Evolutionary conservation across 129 eudicot species (phyloP), one percentile per base, ranked within the genome.

Genomic region (Pittosporum tobira): DNA sequence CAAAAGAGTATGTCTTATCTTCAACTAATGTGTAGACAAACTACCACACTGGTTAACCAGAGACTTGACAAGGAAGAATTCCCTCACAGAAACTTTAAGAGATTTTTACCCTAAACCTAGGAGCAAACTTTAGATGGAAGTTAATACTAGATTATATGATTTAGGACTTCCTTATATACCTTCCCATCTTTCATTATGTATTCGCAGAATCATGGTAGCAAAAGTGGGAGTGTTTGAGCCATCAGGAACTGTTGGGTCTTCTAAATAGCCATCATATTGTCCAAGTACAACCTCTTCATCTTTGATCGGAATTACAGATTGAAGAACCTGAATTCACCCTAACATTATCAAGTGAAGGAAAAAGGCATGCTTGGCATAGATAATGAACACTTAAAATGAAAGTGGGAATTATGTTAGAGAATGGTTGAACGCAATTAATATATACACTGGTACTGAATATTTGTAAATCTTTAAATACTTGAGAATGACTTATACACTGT

Each of bases 111-210:
- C 7, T 34, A 45, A 45, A 45, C 49, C 49, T 16, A 45, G 22
- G 18, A 45, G 22, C 8, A 45, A 45, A 4, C 18, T n/a, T 45
- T 3, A 45, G 22, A 45, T 45, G 23, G 49, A 34, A 34, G 10
- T 34, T 34, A 34, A 34, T 4, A 24, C 10, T 13, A 28, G 24
- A 29, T 2, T 27, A 19, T 13, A 52, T 20, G 43, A 20, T 26
- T 25, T n/a, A 31, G 26, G 25, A 14, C 14, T 31, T 20, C 13
- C 23, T 59, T 31, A 29, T 71, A 16, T 51, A 89, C 97, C 98
- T 86, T 90, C 98, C 98, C 98, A 90, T 83, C 98, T 81, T 79
- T 90, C 98, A 37, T 86, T 90, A 70, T 90, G 98, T 63, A 90
- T 78, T 36, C 93, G 80, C 60, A 90, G 72, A 65, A 90, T 54